Conservation (phyloP, 176 grass and related monocot genomes). For the Puya raimondii region DNA sequence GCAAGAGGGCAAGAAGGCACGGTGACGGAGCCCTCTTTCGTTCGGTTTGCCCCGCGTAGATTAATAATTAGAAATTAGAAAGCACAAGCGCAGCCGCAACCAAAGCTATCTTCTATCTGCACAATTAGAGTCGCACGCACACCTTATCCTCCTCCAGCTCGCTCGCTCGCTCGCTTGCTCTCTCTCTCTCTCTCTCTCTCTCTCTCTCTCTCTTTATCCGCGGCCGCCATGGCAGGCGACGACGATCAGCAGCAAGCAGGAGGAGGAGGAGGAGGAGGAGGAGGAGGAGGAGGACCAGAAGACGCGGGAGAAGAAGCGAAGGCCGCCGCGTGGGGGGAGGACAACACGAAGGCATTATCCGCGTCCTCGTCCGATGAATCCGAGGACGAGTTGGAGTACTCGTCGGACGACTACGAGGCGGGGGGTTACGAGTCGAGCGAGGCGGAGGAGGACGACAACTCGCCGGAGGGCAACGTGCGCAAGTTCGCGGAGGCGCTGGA, state of each 20-base stretch:
- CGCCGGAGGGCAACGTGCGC: conserved; percentile 4
- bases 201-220: neutral
- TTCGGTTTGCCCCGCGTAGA: neutral
- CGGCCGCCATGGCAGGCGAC: neutral
- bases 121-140: neutral
- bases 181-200: neutral
- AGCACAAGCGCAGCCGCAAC: neutral
- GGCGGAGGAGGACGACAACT: neutral
- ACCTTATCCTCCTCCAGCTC: neutral
- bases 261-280: neutral
- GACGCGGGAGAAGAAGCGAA: neutral
- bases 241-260: neutral
- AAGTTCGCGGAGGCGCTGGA: conserved; percentile 11
- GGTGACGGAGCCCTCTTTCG: too few species aligned
- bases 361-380: neutral
- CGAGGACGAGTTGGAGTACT: conserved; percentile 12
- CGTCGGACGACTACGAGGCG: conserved; percentile 1
- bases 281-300: neutral
- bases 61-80: neutral
- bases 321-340: neutral
- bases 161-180: neutral
- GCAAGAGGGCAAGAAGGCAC: neutral
- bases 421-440: neutral
- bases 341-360: neutral
- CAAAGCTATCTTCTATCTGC: neutral